Evolutionary conservation across 129 eudicot species (phyloP).

Genomic region (Pittosporum tobira): DNA sequence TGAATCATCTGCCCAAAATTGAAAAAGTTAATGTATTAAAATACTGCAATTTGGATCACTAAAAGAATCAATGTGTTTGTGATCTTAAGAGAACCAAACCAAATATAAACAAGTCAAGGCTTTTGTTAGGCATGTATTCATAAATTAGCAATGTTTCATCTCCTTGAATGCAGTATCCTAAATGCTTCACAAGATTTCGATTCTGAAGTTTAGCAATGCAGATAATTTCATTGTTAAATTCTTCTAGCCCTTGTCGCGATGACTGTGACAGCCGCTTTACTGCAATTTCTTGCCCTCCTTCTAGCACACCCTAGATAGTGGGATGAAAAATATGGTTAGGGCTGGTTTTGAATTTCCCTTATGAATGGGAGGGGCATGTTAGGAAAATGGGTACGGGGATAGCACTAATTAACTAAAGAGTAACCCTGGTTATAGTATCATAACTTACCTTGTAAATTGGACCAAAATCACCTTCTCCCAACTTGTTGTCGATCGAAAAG

Average conservation of each 20-base stretch:
- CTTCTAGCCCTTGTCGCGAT: not conserved
- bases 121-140: not conserved
- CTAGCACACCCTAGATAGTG: not conserved
- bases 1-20: not conserved
- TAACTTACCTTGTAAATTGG: constrained; percentile 2
- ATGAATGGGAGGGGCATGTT: no score
- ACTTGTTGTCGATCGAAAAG: not conserved
- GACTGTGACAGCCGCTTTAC: not conserved
- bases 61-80: not conserved
- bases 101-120: not conserved
- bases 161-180: not conserved
- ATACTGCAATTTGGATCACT: no score
- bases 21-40: no score
- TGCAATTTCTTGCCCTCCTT: not conserved
- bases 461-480: constrained; percentile 2
- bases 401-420: not conserved
- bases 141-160: not conserved
- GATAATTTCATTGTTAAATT: not conserved
- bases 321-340: no score
- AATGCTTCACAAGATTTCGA: not conserved
- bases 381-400: no score
- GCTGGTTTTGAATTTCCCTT: no score
- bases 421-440: no score
- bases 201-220: constrained; percentile 1
- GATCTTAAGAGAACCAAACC: not conserved